Percentiles rank a stretch among this genome's conserved stretches.
Evolutionary conservation across 768 basidiomycete species (phyloP).

Genomic region (Mycena olivaceomarginata): DNA sequence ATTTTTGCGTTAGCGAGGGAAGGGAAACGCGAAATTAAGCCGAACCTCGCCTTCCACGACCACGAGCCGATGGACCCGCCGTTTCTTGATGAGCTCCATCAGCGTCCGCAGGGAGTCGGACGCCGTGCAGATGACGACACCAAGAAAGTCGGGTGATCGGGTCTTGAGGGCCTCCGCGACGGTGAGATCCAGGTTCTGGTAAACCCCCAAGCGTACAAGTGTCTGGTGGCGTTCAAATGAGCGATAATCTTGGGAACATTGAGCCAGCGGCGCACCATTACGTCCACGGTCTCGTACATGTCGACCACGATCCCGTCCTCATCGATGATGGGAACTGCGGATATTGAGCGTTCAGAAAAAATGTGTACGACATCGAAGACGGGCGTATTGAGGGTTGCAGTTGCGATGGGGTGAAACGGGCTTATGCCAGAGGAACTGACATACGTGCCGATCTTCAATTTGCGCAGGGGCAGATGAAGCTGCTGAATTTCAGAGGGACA

Average conservation of each 20-base stretch:
- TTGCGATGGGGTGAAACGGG: constrained; percentile 93
- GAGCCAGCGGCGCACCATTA: constrained; percentile 82
- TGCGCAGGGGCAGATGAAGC: constrained; percentile 87
- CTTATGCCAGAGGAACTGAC: constrained; percentile 79
- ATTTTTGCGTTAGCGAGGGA: constrained; percentile 10
- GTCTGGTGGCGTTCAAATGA: constrained; percentile 72
- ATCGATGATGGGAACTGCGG: constrained; percentile 97
- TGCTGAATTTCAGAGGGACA: constrained; percentile 90
- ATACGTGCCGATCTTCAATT: constrained; percentile 95
- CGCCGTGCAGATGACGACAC: constrained; percentile 96
- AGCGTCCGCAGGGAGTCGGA: constrained; percentile 94
- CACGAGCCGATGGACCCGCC: constrained; percentile 95
- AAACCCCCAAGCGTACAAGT: constrained; percentile 94
- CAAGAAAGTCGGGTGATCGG: constrained; percentile 96
- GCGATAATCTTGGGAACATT: not conserved
- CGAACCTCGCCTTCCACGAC: constrained; percentile 94
- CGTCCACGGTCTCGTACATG: constrained; percentile 98
- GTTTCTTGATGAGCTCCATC: constrained; percentile 93
- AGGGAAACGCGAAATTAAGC: constrained; percentile 29
- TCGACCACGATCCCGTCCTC: constrained; percentile 95
- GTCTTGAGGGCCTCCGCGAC: constrained; percentile 95
- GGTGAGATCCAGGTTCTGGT: constrained; percentile 96
- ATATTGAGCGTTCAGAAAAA: constrained; percentile 97
- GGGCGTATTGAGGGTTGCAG: constrained; percentile 91
- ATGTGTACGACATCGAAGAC: constrained; percentile 99